Conservation (phyloP, 2,329 filamentous ascomycete species). For the Aspergillus pseudoglaucus region DNA sequence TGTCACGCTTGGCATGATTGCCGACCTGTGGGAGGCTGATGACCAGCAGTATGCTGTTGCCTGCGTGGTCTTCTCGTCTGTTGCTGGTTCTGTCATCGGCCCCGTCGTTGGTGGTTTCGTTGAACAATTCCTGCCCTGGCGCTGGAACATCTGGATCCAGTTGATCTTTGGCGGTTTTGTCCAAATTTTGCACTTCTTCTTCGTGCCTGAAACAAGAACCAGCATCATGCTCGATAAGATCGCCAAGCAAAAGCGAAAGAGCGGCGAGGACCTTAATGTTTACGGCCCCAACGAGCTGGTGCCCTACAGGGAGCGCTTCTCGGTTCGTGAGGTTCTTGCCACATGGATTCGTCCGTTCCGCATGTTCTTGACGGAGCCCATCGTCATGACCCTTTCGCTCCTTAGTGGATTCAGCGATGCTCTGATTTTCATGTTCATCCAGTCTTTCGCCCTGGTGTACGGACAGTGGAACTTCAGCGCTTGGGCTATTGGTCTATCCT, state of each 20-base stretch:
- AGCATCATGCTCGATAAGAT: constrained; percentile 73
- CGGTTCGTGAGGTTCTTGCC: constrained; percentile 49
- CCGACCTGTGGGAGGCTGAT: constrained; percentile 66
- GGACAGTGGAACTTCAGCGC: constrained; percentile 52
- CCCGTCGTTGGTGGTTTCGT: constrained; percentile 74
- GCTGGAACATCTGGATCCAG: constrained; percentile 79
- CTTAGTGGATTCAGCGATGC: constrained; percentile 60
- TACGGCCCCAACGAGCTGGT: constrained; percentile 68
- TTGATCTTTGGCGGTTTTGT: constrained; percentile 68
- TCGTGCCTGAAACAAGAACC: constrained; percentile 71
- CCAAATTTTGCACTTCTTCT: constrained; percentile 59
- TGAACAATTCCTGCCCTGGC: constrained; percentile 61
- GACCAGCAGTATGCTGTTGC: constrained; percentile 69
- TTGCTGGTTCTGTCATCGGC: constrained; percentile 68
- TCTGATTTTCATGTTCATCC: constrained; percentile 61
- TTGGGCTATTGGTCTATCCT: constrained; percentile 45
- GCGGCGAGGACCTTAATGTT: constrained; percentile 52
- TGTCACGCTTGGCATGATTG: constrained; percentile 68
- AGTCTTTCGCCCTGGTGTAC: constrained; percentile 56
- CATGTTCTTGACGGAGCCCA: constrained; percentile 61
- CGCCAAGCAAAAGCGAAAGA: constrained; percentile 65
- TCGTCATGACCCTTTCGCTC: constrained; percentile 55
- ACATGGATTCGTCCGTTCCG: constrained; percentile 57
- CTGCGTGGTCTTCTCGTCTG: constrained; percentile 71
- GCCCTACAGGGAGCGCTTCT: constrained; percentile 54